A percentile compares a stretch with the other conserved stretches of the same genome.
Evolutionary conservation across 495 filamentous ascomycete genomes (phyloP).

Genomic region (Tetracladium marchalianum): DNA sequence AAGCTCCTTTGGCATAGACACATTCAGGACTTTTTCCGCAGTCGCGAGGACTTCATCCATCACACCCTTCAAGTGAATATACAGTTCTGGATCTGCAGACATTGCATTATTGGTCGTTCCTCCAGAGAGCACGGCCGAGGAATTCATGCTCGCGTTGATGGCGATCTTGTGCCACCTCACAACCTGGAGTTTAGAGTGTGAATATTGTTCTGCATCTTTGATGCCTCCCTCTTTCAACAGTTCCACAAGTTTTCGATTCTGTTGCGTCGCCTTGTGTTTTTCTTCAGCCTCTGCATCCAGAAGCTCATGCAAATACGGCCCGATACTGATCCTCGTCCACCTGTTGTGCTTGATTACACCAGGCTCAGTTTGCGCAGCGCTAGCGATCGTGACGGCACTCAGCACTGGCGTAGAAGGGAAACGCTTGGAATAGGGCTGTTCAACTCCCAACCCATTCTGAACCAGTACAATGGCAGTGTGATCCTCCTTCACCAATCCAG

Average conservation of each 20-base stretch:
- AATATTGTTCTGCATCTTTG: constrained; percentile 37
- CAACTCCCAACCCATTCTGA: constrained; percentile 57
- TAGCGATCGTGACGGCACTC: constrained; percentile 41
- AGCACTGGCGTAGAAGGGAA: constrained; percentile 46
- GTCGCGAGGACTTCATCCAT: constrained; percentile 51
- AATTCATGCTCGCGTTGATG: constrained; percentile 57
- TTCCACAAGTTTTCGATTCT: constrained; percentile 22
- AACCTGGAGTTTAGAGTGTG: constrained; percentile 42
- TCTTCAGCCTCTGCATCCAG: constrained; percentile 20
- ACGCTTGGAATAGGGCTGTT: constrained; percentile 36
- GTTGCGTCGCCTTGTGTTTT: constrained; percentile 10
- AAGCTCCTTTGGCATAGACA: constrained; percentile 29
- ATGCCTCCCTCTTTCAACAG: constrained; percentile 37
- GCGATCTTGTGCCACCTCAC: constrained; percentile 56
- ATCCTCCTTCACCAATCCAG: constrained; percentile 33
- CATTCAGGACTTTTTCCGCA: constrained; percentile 40
- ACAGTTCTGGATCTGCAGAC: constrained; percentile 39
- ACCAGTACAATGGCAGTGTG: constrained; percentile 45
- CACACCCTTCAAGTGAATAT: constrained; percentile 34
- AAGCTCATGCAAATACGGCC: constrained; percentile 36
- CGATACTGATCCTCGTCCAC: constrained; percentile 50
- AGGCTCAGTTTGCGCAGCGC: constrained; percentile 32
- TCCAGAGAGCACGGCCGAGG: constrained; percentile 46
- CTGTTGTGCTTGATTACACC: constrained; percentile 44
- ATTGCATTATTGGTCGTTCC: constrained; percentile 45